phyloP scores from a whole-genome alignment of 345 rosid species.

The Stellera chamaejasme region DNA sequence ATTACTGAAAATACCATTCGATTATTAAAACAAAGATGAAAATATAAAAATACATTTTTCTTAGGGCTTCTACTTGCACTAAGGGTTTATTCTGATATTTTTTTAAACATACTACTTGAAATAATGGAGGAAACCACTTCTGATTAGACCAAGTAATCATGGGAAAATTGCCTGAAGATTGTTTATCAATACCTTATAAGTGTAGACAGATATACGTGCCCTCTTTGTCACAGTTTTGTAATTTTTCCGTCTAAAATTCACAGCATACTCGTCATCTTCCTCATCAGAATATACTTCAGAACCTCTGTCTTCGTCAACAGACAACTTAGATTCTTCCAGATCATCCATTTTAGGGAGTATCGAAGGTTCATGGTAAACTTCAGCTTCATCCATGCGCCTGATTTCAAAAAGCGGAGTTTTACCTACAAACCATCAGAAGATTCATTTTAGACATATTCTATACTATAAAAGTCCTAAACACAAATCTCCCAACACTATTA shows the following conservation, averaged over 20 bases:
- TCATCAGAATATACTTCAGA: conserved; percentile 42
- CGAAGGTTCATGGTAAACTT: conserved; percentile 31
- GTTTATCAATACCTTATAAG: conserved; percentile 51
- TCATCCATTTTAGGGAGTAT: conserved; percentile 21
- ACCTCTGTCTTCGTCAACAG: conserved; percentile 21
- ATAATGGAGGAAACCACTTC: no score
- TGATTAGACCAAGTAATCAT: background rate
- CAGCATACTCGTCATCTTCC: conserved; percentile 41
- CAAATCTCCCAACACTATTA: background rate
- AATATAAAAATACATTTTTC: no score
- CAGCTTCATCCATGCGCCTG: conserved; percentile 48
- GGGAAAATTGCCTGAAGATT: background rate
- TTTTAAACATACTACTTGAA: no score
- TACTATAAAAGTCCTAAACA: background rate
- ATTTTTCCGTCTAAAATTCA: conserved; percentile 18
- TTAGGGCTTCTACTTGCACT: no score
- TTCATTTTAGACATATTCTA: conserved; percentile 3
- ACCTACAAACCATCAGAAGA: conserved; percentile 34
- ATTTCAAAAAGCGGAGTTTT: conserved; percentile 69
- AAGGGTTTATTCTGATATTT: no score
- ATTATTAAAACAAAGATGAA: no score
- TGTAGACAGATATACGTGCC: conserved; percentile 53
- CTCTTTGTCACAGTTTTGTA: conserved; percentile 27
- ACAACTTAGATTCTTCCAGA: conserved; percentile 32
- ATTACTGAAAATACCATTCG: background rate